These are phyloP conservation scores for Hyaloscypha bicolor DNA, from an alignment of 495 filamentous ascomycete genomes.

Conservation along the genomic window DNA sequence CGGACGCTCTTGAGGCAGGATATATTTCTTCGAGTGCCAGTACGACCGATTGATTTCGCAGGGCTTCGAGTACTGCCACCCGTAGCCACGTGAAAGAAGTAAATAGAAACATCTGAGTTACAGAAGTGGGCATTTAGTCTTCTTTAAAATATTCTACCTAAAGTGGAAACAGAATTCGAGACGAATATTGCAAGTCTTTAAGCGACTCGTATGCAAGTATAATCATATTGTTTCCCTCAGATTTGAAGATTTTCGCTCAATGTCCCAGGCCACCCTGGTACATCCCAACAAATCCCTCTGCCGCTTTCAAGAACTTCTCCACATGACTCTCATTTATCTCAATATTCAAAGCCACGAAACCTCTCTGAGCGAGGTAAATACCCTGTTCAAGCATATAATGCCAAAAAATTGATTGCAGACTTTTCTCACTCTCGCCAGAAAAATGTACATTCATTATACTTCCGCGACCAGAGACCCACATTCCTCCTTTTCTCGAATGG, in stretches of 20 bases:
- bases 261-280: not conserved
- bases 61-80: too few species aligned
- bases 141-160: too few species aligned
- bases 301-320: slow-evolving; percentile 21
- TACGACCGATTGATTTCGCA: too few species aligned
- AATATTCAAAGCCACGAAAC: slow-evolving; percentile 36
- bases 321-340: slow-evolving; percentile 26
- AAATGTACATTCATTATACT: slow-evolving; percentile 50
- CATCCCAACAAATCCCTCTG: slow-evolving; percentile 25
- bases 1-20: too few species aligned
- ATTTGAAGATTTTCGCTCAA: not conserved
- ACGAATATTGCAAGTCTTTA: too few species aligned
- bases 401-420: slow-evolving; percentile 32
- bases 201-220: too few species aligned
- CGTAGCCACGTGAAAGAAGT: too few species aligned
- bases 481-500: slow-evolving; percentile 3
- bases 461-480: slow-evolving; percentile 43
- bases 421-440: slow-evolving; percentile 16
- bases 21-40: too few species aligned
- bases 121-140: too few species aligned
- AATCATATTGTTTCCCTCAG: too few species aligned
- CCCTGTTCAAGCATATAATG: slow-evolving; percentile 36
- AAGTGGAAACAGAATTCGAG: too few species aligned
- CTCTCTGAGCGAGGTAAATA: slow-evolving; percentile 36
- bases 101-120: too few species aligned